Evolutionary conservation across 805 yeast species (phyloP).

Genomic region (Spathaspora girioi): DNA sequence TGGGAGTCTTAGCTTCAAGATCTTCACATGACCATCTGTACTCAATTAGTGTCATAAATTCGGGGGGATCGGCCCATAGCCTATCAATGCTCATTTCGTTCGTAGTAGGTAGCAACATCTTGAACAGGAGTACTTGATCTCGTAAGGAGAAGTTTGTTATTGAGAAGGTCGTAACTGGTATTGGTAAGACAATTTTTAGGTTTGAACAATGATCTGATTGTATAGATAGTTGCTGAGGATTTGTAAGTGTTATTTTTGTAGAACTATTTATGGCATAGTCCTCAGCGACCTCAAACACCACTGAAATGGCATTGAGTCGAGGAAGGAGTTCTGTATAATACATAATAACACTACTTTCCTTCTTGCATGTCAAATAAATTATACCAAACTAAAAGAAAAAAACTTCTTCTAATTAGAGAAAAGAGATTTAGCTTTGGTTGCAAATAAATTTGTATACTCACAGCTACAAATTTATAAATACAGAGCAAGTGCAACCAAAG

Average conservation of each 20-base stretch:
- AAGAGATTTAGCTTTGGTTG: no score
- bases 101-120: neutral
- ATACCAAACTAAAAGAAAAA: no score
- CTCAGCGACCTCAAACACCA: constrained; percentile 2
- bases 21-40: constrained; percentile 44
- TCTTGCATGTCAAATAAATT: neutral
- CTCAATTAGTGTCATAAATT: constrained; percentile 1
- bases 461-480: no score
- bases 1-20: constrained; percentile 30
- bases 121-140: neutral
- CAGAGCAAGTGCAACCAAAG: no score
- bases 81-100: no score
- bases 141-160: neutral
- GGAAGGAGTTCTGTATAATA: constrained; percentile 20
- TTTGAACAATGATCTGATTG: neutral
- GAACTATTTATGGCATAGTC: neutral
- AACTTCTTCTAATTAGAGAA: no score
- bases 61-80: no score
- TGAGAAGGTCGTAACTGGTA: neutral
- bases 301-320: constrained; percentile 14
- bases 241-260: neutral
- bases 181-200: constrained; percentile 1
- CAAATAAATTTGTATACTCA: no score
- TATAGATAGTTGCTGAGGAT: neutral
- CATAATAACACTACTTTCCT: neutral